A percentile compares a stretch with the other conserved stretches of the same genome.
Evolutionary conservation across 345 rosid genomes (phyloP).

Genomic region (Citrus reticulata): DNA sequence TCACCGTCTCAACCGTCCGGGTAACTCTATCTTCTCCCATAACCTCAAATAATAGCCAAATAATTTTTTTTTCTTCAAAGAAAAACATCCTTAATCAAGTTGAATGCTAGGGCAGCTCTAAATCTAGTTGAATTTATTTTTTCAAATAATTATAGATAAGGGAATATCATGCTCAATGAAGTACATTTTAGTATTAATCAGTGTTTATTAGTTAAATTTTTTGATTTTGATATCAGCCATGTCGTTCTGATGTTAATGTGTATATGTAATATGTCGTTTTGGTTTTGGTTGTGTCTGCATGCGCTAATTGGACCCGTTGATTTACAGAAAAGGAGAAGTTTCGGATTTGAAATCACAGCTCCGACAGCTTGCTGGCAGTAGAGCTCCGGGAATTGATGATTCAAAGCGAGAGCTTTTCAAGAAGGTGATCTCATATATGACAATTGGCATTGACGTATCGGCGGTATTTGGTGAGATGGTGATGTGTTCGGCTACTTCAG

Average conservation of each 20-base stretch:
- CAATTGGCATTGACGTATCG: constrained; percentile 90
- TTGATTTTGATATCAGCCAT: background rate
- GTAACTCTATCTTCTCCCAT: constrained; percentile 35
- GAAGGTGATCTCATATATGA: constrained; percentile 94
- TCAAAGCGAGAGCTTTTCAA: constrained; percentile 92
- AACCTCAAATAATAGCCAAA: background rate
- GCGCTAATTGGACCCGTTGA: background rate
- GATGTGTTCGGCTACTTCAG: constrained; percentile 98
- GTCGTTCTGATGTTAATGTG: background rate
- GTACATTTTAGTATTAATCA: background rate
- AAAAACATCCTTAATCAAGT: background rate
- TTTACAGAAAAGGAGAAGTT: constrained; percentile 86
- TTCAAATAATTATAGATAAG: background rate
- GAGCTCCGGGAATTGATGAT: constrained; percentile 93
- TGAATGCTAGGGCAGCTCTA: background rate
- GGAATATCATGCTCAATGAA: background rate
- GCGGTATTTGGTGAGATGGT: constrained; percentile 97
- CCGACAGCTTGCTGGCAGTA: constrained; percentile 94
- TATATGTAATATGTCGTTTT: background rate
- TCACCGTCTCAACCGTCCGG: constrained; percentile 99
- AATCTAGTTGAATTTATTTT: background rate
- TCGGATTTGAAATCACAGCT: constrained; percentile 90
- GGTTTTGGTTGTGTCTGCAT: background rate
- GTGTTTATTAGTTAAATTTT: background rate
- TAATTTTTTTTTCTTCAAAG: background rate